Base-by-base conservation (phyloP, 495 filamentous ascomycete species). In the Aspergillus leporis region DNA sequence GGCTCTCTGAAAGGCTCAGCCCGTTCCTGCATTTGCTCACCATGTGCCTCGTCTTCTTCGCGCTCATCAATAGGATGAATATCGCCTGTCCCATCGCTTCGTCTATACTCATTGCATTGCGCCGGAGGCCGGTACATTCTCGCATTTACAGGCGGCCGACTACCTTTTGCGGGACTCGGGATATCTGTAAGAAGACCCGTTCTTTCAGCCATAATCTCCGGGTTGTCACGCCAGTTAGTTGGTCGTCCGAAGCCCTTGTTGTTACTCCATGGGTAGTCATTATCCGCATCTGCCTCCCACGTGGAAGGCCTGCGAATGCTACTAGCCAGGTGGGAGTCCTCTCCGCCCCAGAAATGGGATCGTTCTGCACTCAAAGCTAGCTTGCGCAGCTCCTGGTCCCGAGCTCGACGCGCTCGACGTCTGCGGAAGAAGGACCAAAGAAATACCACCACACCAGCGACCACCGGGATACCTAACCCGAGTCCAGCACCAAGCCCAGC, bases 401-500 rank as follows among this genome's bases (percentile, higher is more conserved):
- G 75, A 3, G 68, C 59, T 38, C 75, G 71, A 51, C 77, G 78
- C 23, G 74, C 68, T 12, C 68, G 65, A 9, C 83, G 79, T 22
- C 78, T 80, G 45, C 83, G 76, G 53, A 70, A 76, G 60, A 87
- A 90, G 69, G 80, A 83, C 59, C 86, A 77, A 65, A 75, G 85
- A 25, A 85, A 67, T 3, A 83, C 50, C 5, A 84, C 60, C 3
- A 84, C 65, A 0, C 73, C 67, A 4, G 85, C 62, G 7, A 86
- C 67, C 3, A 85, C 77, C 4, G 83, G 74, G 4, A 88, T 67
- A 1, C 88, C 88, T 21, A 95, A 62, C 7, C 87, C 88, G 1
- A 97, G 60, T 0, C 93, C 91, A n/a, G 86, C 79, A 7, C 90
- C 91, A 0, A 96, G 77, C 8, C 86, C 88, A 16, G 82, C 77